These are phyloP conservation scores for Lobulomyces angularis DNA, from an alignment of 192 early-diverging fungal genomes.

Conservation along the genomic window DNA sequence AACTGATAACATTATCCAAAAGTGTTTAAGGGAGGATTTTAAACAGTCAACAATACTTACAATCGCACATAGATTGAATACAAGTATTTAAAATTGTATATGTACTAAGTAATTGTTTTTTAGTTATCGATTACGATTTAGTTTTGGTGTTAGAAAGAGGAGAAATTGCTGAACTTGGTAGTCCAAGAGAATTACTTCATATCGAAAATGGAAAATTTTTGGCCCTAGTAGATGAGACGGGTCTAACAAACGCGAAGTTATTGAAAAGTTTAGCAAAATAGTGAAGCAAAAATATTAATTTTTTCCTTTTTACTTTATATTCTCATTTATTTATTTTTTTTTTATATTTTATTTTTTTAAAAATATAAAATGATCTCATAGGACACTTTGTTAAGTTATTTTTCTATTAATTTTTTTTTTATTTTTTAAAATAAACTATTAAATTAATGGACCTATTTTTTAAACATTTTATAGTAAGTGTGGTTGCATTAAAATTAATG, in stretches of 20 bases:
- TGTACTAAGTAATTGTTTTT: neutral
- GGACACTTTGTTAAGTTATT: too few species aligned
- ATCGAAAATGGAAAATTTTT: conserved; percentile 31
- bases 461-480: too few species aligned
- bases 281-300: too few species aligned
- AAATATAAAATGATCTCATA: too few species aligned
- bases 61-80: conserved; percentile 61
- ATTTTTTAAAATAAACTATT: too few species aligned
- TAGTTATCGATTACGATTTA: conserved; percentile 11
- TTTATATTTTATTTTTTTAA: too few species aligned
- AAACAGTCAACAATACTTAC: neutral
- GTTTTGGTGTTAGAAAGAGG: conserved; percentile 34
- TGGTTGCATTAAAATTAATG: too few species aligned
- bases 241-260: conserved; percentile 42
- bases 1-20: conserved; percentile 12
- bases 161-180: conserved; percentile 33
- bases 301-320: too few species aligned
- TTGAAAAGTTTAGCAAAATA: conserved; percentile 32
- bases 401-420: too few species aligned
- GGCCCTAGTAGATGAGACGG: conserved; percentile 57
- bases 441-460: too few species aligned
- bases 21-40: conserved; percentile 5
- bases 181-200: conserved; percentile 34
- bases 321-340: too few species aligned
- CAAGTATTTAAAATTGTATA: conserved; percentile 23